These are phyloP conservation scores for Pythium biforme DNA, from an alignment of 352 stramenopile genomes.

Conservation along the genomic window DNA sequence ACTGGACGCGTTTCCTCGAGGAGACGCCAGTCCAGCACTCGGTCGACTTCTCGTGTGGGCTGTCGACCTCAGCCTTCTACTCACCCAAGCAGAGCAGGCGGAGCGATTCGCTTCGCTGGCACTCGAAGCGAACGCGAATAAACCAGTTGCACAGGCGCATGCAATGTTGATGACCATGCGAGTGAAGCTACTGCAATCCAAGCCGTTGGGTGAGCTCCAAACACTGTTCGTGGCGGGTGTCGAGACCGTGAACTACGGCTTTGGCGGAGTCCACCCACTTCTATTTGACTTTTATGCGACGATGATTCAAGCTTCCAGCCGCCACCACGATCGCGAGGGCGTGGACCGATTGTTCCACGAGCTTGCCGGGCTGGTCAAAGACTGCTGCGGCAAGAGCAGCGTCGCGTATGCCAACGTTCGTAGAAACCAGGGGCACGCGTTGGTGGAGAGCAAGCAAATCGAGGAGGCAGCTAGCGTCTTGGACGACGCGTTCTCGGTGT, in stretches of 20 bases:
- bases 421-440: slow-evolving; percentile 39
- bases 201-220: slow-evolving; percentile 17
- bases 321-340: slow-evolving; percentile 27
- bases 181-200: slow-evolving; percentile 20
- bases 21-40: background rate
- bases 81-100: slow-evolving; percentile 14
- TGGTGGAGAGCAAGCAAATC: slow-evolving; percentile 21
- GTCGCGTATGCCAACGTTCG: slow-evolving; percentile 51
- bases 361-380: slow-evolving; percentile 9
- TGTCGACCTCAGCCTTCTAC: slow-evolving; percentile 34
- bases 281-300: slow-evolving; percentile 44
- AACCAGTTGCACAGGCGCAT: background rate
- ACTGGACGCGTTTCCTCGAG: background rate
- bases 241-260: slow-evolving; percentile 36
- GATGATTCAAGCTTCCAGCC: slow-evolving; percentile 43
- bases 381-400: slow-evolving; percentile 46
- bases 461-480: slow-evolving; percentile 45
- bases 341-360: slow-evolving; percentile 12
- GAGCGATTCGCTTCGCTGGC: slow-evolving; percentile 7
- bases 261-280: slow-evolving; percentile 39
- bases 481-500: slow-evolving; percentile 54
- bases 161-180: slow-evolving; percentile 40
- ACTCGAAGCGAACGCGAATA: background rate
- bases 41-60: background rate
- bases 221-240: slow-evolving; percentile 33